Evolutionary conservation across 1,139 yeast species (phyloP), one percentile per base, ranked within the genome.

Genomic region (Eremothecium sinecaudum): DNA sequence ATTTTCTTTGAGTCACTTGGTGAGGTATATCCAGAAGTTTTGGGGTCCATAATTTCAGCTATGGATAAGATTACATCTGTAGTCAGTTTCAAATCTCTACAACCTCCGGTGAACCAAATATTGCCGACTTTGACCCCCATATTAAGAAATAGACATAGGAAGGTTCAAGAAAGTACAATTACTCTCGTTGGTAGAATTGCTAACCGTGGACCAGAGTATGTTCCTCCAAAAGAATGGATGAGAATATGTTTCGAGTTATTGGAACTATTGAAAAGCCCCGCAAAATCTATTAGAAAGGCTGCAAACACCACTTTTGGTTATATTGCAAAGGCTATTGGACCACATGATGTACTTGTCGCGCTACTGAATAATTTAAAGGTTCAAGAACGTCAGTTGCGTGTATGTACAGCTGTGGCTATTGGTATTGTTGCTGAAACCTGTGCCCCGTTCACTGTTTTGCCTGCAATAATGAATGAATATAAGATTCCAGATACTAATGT

Each of bases 141-240:
- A 46, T 64, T 92, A 52, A 74, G 87, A 46, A 92, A 92, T 54
- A 67, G 93, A 39, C 93, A 87, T 48, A 95, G 82, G 42, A 81
- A 81, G 44, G 98, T 92, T 1, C 97, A 87, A 55, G 93, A 84
- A 44, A 73, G 80, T 42, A 75, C 92, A 12, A 80, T 90, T 28
- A 74, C 71, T 34, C 63, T 90, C 18, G 80, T 92, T 18, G 96
- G 96, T 2, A 64, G 75, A 31, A 80, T 90, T 36, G 96, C 97
- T 0, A 73, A 71, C 35, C 69, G 76, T 34, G 90, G 84, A n/a
- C 77, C 94, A 0, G 94, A 83, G 46, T 74, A 75, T 36, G 84
- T 87, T 15, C 77, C 87, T 33, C 94, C 95, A 2, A 76, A 84
- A 42, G 99, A 92, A 58, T 92, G 98, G 98, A 84, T 90, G 93